Evolutionary conservation across 2,329 filamentous ascomycete genomes (phyloP).

Genomic region (Epichloe scottii): DNA sequence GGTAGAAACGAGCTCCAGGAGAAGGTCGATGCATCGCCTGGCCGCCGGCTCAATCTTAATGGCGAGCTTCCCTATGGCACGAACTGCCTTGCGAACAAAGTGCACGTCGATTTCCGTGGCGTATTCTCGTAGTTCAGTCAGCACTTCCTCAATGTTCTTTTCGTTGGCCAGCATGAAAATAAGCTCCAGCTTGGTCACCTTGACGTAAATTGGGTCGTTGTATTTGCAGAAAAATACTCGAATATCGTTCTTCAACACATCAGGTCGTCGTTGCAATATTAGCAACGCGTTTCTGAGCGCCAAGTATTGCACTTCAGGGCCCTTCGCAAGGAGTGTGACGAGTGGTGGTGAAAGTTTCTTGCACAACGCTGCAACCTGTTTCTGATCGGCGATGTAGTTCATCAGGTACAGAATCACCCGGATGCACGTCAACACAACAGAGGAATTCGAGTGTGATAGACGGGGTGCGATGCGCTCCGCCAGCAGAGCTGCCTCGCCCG

Average conservation of each 20-base stretch:
- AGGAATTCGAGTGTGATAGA: conserved; percentile 90
- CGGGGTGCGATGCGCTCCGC: conserved; percentile 93
- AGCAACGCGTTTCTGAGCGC: conserved; percentile 86
- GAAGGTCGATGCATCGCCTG: conserved; percentile 77
- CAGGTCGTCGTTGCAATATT: conserved; percentile 83
- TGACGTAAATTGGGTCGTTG: conserved; percentile 98
- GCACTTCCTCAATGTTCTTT: conserved; percentile 86
- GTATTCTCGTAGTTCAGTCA: conserved; percentile 91
- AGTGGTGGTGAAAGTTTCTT: conserved; percentile 89
- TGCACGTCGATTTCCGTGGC: conserved; percentile 98
- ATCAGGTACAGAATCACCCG: conserved; percentile 93
- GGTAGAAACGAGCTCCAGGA: conserved; percentile 89
- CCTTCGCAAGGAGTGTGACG: conserved; percentile 89
- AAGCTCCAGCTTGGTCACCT: conserved; percentile 94
- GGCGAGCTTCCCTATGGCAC: conserved; percentile 87
- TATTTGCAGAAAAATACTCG: conserved; percentile 99
- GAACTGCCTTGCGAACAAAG: conserved; percentile 94
- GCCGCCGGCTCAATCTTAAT: conserved; percentile 98
- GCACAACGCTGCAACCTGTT: conserved; percentile 75
- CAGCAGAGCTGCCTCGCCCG: conserved; percentile 72
- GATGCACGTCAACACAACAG: conserved; percentile 91
- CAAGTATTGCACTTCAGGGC: conserved; percentile 95
- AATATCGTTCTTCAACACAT: conserved; percentile 92
- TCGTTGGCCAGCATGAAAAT: conserved; percentile 98
- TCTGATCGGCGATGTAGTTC: conserved; percentile 94